Percentiles rank a stretch among this genome's conserved stretches.
These are phyloP conservation scores for Kalanchoe fedtschenkoi DNA, from an alignment of 164 flowering plant species.

Conservation along the genomic window DNA sequence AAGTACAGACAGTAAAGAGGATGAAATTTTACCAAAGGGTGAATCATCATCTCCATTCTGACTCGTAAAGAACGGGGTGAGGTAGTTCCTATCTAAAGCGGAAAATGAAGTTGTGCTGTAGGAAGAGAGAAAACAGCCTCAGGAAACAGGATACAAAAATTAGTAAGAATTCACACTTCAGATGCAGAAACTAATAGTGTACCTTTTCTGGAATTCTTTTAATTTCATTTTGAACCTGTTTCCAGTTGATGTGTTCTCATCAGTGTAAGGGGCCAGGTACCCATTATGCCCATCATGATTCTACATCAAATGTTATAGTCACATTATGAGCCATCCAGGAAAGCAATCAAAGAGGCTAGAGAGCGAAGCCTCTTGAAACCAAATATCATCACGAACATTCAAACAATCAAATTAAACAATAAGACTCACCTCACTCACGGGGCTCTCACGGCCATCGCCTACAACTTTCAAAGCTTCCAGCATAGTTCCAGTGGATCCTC, in stretches of 20 bases:
- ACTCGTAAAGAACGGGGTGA: conserved; percentile 92
- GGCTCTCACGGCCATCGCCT: conserved; percentile 62
- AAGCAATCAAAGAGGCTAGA: not conserved
- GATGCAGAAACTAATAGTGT: not conserved
- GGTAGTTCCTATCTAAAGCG: conserved; percentile 78
- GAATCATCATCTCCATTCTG: conserved; percentile 61
- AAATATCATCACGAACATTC: not conserved
- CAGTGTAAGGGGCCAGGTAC: conserved; percentile 56
- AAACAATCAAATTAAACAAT: not conserved
- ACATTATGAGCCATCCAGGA: not conserved
- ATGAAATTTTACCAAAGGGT: conserved; percentile 15
- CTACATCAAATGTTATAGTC: conserved; percentile 25
- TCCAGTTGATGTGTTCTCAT: conserved; percentile 72
- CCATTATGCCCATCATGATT: conserved; percentile 53
- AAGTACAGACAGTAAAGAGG: not conserved
- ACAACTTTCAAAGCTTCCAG: conserved; percentile 87
- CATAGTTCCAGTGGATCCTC: conserved; percentile 99
- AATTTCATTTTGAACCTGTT: conserved; percentile 76
- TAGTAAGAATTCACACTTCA: not conserved
- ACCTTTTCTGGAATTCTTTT: conserved; percentile 84
- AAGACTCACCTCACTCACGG: conserved; percentile 31
- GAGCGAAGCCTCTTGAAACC: not conserved
- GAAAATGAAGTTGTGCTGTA: conserved; percentile 84
- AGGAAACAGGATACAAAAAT: conserved; percentile 2
- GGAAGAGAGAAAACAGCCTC: conserved; percentile 1